Base-by-base conservation (phyloP, 768 basidiomycete genomes). In the Suillus hirtellus region DNA sequence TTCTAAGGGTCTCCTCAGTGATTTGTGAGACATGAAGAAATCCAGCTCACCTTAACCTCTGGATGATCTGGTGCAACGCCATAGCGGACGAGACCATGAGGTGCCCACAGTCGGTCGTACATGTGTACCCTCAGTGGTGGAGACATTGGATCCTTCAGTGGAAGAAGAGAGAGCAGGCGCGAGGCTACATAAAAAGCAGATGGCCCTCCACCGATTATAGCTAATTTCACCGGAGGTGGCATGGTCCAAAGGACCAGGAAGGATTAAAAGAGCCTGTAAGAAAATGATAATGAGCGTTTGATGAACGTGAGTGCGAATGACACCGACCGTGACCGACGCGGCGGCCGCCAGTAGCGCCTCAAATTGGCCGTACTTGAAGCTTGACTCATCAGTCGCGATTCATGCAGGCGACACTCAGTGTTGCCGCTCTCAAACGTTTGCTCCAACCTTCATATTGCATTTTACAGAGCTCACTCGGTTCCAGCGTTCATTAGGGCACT, bases 31-130 rank as follows among this genome's bases (percentile, higher is more conserved):
- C 11, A 21, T 60, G 19, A 67, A 35, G 52, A 54, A 31, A 61
- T 17, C 37, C 38, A 19, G 47, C 64, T 60, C 60, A 69, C 96
- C 86, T 98, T 99, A 75, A 99, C 96, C 79, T 98, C 96, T 11
- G 97, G 95, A 75, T 99, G 96, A 78, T 99, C 96, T 50, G 96
- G 96, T 12, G 97, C 96, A 15, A 99, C 96, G 0, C 97, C 96
- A 71, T 96, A 99, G 52, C 97, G 82, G 4, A 97, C 95, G 1
- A 99, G 82, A 0, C 97, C 97, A 72, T 97, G 93, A 12, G 96
- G 96, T 35, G 94, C 88, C 85, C 96, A 98, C 12, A 96, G 81
- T 40, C 93, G 83, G 77, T 99, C 96, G 73, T 87, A 99, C 71
- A 99, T 76, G 73, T 99, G 94, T 15, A 98, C 84, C 59, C 78